Base-by-base conservation (phyloP, 805 yeast species). In the Peterozyma xylosa region DNA sequence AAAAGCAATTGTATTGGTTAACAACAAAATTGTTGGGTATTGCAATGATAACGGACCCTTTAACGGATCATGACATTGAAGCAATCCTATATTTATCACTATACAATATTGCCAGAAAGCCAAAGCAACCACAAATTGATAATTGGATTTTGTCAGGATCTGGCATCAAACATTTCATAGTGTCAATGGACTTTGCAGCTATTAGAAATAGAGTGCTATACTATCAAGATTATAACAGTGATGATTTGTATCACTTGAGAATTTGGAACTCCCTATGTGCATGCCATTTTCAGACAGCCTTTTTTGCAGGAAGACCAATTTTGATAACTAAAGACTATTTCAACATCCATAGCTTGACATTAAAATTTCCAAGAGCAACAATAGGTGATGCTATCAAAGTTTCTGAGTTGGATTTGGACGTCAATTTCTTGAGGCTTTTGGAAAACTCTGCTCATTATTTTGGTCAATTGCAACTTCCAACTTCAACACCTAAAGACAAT, bases 11-110 rank as follows among this genome's bases (percentile, higher is more conserved):
- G 32, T 73, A 74, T 48, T 62, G 68, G 44, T 54, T 76, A n/a
- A 75, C 78, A 0, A 71, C 73, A 37, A 63, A 70, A 33, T 57
- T 77, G n/a, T 50, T 76, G 9, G 73, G 79, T 1, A 66, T 69
- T 42, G 73, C 78, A 0, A 53, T 72, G 21, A 67, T 72, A 52
- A 70, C 77, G 3, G 73, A 69, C 37, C 74, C 75, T n/a, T 55
- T 78, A 30, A 73, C 73, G 4, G 81, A 75, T 50, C 80, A 75
- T 55, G 84, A 78, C 51, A 69, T 77, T 33, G 85, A 78, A 52
- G 82, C 81, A 0, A 68, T 78, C 9, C 51, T 78, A 27, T 78
- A 78, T 51, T 66, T 78, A 42, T 68, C 78, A 16, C 57, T 74
- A 54, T 78, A 74, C 53, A 74, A 74, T 49, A 69, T 76, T 38